These are phyloP conservation scores for Boletus reticulatus DNA, from an alignment of 768 basidiomycete species.

Conservation along the genomic window DNA sequence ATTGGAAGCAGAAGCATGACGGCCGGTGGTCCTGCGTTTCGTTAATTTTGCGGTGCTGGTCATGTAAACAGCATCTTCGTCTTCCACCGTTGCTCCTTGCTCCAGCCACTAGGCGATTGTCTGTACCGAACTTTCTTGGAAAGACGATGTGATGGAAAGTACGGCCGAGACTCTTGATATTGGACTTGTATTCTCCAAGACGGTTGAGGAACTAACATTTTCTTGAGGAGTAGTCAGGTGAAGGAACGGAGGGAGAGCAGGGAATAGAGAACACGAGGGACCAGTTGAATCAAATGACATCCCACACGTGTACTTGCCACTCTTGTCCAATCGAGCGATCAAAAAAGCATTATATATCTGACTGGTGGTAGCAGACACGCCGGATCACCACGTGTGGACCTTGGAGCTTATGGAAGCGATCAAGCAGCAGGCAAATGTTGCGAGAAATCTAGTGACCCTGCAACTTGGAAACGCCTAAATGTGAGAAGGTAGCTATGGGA, in stretches of 20 bases:
- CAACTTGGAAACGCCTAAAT: constrained; percentile 13
- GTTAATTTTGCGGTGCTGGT: neutral
- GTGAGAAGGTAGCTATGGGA: constrained; percentile 6
- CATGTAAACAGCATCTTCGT: neutral
- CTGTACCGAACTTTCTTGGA: neutral
- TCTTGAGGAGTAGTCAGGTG: constrained; percentile 5
- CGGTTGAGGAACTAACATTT: constrained; percentile 25
- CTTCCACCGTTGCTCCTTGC: neutral
- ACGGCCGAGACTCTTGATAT: constrained; percentile 40
- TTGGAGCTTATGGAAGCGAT: neutral
- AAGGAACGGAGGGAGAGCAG: constrained; percentile 17
- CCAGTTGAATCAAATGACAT: constrained; percentile 8
- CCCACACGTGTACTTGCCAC: neutral
- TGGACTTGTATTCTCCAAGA: constrained; percentile 32
- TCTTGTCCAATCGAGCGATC: neutral
- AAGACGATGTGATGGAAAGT: constrained; percentile 40
- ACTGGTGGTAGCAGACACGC: neutral
- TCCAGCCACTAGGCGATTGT: neutral
- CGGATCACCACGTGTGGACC: neutral
- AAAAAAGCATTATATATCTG: constrained; percentile 1
- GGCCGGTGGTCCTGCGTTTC: neutral
- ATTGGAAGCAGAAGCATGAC: neutral
- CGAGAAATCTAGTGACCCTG: constrained; percentile 2
- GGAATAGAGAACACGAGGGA: constrained; percentile 1
- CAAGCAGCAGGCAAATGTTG: neutral